A percentile compares a stretch with the other conserved stretches of the same genome.
Evolutionary conservation across 2,329 filamentous ascomycete species (phyloP).

Genomic region (Ciborinia camelliae): DNA sequence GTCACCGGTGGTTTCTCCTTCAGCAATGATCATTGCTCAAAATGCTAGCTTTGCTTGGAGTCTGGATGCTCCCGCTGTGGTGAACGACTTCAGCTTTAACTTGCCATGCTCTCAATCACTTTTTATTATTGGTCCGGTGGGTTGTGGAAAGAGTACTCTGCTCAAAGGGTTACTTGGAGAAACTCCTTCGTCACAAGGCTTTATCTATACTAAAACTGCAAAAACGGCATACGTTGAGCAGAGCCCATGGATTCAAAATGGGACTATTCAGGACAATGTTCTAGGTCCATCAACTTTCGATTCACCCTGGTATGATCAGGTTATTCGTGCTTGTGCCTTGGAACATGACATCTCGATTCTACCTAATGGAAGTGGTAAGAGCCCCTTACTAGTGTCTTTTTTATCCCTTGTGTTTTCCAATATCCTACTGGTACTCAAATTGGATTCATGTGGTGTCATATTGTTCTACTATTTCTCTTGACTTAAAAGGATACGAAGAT

Average conservation of each 20-base stretch:
- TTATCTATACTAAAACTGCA: conserved; percentile 26
- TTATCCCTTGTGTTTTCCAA: background rate
- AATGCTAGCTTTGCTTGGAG: conserved; percentile 32
- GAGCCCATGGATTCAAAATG: conserved; percentile 46
- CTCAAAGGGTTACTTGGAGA: conserved; percentile 36
- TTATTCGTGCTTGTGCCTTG: conserved; percentile 63
- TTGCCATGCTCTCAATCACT: conserved; percentile 25
- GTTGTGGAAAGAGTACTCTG: conserved; percentile 36
- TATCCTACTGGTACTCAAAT: background rate
- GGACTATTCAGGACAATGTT: conserved; percentile 43
- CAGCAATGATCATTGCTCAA: conserved; percentile 27
- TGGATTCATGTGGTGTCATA: background rate
- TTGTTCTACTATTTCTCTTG: background rate
- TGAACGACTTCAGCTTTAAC: conserved; percentile 27
- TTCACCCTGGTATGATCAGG: conserved; percentile 58
- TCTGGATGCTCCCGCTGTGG: conserved; percentile 12
- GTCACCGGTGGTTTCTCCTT: background rate
- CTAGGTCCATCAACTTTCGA: conserved; percentile 43
- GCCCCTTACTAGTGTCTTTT: conserved; percentile 44
- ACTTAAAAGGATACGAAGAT: background rate
- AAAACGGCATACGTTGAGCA: conserved; percentile 45
- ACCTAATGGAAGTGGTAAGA: conserved; percentile 58
- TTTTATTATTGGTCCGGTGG: conserved; percentile 37
- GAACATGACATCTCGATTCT: conserved; percentile 58
- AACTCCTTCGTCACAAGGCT: conserved; percentile 29